Conservation (phyloP, 2,329 filamentous ascomycete species). For the Colletotrichum sp. region DNA sequence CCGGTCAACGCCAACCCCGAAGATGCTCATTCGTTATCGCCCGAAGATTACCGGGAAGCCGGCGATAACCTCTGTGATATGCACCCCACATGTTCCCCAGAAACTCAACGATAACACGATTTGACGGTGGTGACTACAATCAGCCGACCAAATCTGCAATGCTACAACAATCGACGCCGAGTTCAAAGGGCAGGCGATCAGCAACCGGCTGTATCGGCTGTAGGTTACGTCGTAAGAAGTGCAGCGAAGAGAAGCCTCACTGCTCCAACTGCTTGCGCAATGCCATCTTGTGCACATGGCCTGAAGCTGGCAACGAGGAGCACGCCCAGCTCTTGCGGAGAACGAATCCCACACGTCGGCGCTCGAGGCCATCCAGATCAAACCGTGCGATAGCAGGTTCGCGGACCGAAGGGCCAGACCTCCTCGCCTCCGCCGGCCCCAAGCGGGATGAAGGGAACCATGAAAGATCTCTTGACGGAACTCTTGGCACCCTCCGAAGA, state of each 20-base stretch:
- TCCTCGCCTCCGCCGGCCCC: neutral
- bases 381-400: neutral
- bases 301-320: neutral
- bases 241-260: neutral
- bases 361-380: neutral
- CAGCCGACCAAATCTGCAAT: neutral
- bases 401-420: neutral
- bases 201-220: neutral
- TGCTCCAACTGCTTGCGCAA: neutral
- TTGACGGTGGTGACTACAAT: neutral
- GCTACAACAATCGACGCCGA: neutral
- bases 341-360: neutral
- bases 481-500: neutral
- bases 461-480: neutral
- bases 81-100: neutral
- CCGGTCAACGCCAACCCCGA: neutral
- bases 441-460: neutral
- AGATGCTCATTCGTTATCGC: neutral
- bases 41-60: neutral
- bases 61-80: neutral
- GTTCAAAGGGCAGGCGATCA: neutral
- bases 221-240: neutral
- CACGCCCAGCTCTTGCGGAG: neutral
- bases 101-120: neutral
- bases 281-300: neutral